Evolutionary conservation across 78 protist genomes (phyloP), one percentile per base, ranked within the genome.

Genomic region (Salpingoeca rosetta): DNA sequence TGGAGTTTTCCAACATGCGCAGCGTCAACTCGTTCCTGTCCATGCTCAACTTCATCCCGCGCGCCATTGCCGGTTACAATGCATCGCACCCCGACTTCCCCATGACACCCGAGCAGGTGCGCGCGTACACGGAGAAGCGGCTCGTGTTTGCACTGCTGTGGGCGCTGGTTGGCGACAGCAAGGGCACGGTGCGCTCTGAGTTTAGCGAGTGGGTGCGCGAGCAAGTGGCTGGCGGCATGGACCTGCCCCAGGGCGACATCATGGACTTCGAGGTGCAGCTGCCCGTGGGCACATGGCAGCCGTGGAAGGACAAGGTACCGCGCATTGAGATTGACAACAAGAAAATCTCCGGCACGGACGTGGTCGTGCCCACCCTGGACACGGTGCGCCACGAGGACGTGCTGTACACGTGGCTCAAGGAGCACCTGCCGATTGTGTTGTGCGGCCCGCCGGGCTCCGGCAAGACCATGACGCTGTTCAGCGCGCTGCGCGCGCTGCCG

Each of bases 361-460:
- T 91, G 31, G 98, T 98, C 45, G 88, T 98, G 36, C 95, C 95
- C 44, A 98, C 99, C 17, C 92, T 96, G 36, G 99, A 98, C 90
- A 98, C 99, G 22, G 91, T 92, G 22, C 93, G 98, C 72, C 99
- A 98, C 82, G 95, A 92, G 39, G 96, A 91, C 36, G 92, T 98
- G 24, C 84, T 97, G 7, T 86, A 72, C 51, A 57, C 96, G 1
- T 94, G 97, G 98, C 85, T 98, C 76, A 85, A 51, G 10, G 96
- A 91, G 38, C 94, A 85, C 84, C 81, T 86, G 74, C 97, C 98
- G 31, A 76, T 96, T 74, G 38, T 98, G 28, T 91, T 98, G 24
- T 96, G 98, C 82, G 99, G 99, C 17, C 99, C 99, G 25, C 98
- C 99, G 10, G 99, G 98, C 24, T 81, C 91, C 3, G 99, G 98